A percentile compares a stretch with the other conserved stretches of the same genome.
These are phyloP conservation scores for Leccinum olivaceopallidum DNA, from an alignment of 768 basidiomycete genomes.

Conservation along the genomic window DNA sequence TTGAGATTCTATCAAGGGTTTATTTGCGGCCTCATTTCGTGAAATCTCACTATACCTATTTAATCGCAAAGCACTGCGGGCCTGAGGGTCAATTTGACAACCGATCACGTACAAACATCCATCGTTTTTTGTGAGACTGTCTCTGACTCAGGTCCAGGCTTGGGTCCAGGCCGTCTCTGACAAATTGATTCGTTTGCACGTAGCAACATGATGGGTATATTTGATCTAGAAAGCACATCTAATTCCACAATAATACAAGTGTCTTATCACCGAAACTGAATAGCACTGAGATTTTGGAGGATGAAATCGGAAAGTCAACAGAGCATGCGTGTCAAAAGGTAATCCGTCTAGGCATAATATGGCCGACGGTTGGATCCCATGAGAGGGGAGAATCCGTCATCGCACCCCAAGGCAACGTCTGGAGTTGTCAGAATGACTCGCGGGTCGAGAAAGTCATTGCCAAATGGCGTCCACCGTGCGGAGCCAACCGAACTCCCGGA, in stretches of 20 bases:
- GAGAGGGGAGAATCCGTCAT: constrained; percentile 45
- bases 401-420: constrained; percentile 34
- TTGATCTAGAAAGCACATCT: constrained; percentile 21
- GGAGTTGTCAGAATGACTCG: constrained; percentile 34
- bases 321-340: not conserved
- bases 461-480: constrained; percentile 34
- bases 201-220: constrained; percentile 23
- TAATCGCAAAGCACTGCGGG: constrained; percentile 1
- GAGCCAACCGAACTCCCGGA: constrained; percentile 15
- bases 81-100: not conserved
- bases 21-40: not conserved
- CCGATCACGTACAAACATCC: constrained; percentile 18
- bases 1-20: not conserved
- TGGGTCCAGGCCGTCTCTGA: not conserved
- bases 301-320: too few species aligned
- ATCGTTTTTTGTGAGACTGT: not conserved
- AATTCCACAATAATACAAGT: constrained; percentile 17
- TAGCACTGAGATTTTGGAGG: not conserved
- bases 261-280: constrained; percentile 16
- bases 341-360: constrained; percentile 28
- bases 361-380: constrained; percentile 46
- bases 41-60: not conserved
- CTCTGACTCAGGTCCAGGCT: not conserved
- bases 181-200: not conserved
- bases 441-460: constrained; percentile 29